Base-by-base conservation (phyloP, 306 rosid genomes). In the Macrotyloma uniflorum region DNA sequence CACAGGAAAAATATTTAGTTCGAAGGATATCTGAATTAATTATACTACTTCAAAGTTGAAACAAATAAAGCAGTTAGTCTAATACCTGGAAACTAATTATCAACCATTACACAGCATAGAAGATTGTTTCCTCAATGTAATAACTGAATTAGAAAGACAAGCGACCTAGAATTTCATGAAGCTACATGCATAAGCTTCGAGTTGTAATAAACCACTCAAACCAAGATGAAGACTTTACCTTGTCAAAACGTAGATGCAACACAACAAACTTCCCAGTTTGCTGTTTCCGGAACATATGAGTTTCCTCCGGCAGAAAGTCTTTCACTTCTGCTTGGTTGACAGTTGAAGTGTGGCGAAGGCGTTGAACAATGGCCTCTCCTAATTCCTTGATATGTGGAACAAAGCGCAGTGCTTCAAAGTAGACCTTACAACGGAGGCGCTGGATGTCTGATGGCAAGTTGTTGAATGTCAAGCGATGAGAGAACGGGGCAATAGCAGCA, bases 381-480 rank as follows among this genome's bases (percentile, higher is more conserved):
- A 95, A 83, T 72, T 83, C 90, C 81, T 80, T 86, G 76, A 95
- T 45, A 69, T 87, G 97, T 70, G 98, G 89, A 81, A 95, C 97
- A 81, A 95, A 95, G 74, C 35, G 71, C 83, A 95, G 83, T n/a
- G 96, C 99, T 80, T 95, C 91, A 83, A 95, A 93, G 90, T 93
- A 93, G 80, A 95, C 99, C 86, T 95, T 95, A 75, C 99, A 93
- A 11, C 97, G 95, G 49, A 95, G 88, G 61, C 88, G 89, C 67
- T 95, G 99, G 83, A 95, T 95, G 77, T 90, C 86, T 85, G 77
- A 70, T 18, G 99, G 88, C 89, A 95, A 83, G 87, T 90, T 93
- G 86, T 91, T 91, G 85, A 95, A 95, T 75, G 99, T 86, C 83
- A 95, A 85, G 72, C 99, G 99, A 72, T 95, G 99, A 70, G 99